Percentiles rank a stretch among this genome's conserved stretches.
Evolutionary conservation across 768 basidiomycete genomes (phyloP).

Genomic region (Mycena capillaripes): DNA sequence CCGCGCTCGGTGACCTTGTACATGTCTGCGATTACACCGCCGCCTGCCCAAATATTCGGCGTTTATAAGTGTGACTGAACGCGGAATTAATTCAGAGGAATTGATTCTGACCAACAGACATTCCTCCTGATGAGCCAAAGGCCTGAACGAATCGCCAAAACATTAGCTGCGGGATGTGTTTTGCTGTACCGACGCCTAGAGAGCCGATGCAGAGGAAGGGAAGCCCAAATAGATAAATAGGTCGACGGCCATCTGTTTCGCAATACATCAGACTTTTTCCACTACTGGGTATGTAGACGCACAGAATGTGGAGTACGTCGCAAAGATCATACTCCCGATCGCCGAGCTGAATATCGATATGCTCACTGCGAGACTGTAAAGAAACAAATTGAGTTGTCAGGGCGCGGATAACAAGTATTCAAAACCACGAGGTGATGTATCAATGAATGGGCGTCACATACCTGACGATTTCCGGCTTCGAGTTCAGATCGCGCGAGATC

Average conservation of each 20-base stretch:
- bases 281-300: conserved; percentile 24
- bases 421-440: no score
- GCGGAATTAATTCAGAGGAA: not conserved
- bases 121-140: conserved; percentile 69
- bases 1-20: conserved; percentile 75
- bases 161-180: conserved; percentile 61
- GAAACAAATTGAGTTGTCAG: no score
- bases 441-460: conserved; percentile 37
- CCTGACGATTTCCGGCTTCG: conserved; percentile 72
- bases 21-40: conserved; percentile 76
- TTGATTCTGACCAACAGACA: conserved; percentile 59
- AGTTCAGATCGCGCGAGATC: conserved; percentile 74
- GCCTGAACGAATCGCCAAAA: conserved; percentile 77
- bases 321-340: conserved; percentile 64
- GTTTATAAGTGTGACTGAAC: not conserved
- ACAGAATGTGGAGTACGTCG: conserved; percentile 67
- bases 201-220: conserved; percentile 73
- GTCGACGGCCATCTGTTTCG: conserved; percentile 73
- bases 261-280: not conserved
- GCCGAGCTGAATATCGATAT: conserved; percentile 63
- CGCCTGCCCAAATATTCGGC: conserved; percentile 33
- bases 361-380: conserved; percentile 60
- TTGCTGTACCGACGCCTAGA: conserved; percentile 67
- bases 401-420: no score
- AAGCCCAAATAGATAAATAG: conserved; percentile 69